Percentiles rank a stretch among this genome's conserved stretches.
phyloP scores from a whole-genome alignment of 108 stramenopile genomes.

The Aurantiochytrium sp. region DNA sequence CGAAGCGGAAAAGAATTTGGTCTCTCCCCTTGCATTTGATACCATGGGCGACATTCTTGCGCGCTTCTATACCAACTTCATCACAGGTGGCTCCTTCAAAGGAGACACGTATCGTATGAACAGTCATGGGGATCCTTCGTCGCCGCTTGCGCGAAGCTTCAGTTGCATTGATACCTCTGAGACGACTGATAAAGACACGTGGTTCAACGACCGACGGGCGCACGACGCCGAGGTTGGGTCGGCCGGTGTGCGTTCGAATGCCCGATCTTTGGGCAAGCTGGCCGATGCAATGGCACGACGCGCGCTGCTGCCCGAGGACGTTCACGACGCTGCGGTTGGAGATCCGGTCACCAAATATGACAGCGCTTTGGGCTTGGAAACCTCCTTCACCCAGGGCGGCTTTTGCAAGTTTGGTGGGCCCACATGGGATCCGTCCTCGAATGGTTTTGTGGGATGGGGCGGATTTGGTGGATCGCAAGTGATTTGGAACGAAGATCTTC shows the following conservation, averaged over 20 bases:
- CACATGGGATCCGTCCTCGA: neutral
- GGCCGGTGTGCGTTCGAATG: neutral
- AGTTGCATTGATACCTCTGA: neutral
- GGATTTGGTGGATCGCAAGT: neutral
- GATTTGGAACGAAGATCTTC: neutral
- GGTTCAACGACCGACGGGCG: neutral
- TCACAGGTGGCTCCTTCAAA: too few species aligned
- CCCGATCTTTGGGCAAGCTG: neutral
- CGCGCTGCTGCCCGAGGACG: neutral
- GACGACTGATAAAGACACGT: neutral
- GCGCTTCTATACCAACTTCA: too few species aligned
- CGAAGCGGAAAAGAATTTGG: neutral
- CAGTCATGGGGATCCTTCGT: neutral
- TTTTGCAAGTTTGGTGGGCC: neutral
- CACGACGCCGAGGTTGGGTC: neutral
- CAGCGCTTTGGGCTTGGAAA: neutral
- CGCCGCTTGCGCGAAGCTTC: neutral
- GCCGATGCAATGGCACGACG: neutral
- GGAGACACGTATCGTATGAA: neutral
- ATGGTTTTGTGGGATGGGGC: neutral
- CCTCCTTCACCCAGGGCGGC: neutral
- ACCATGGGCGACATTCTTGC: neutral
- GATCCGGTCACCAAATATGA: neutral
- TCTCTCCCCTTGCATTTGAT: neutral
- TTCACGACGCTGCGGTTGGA: neutral